phyloP scores from a whole-genome alignment of 441 rosid species.

The Croton laevigatus region DNA sequence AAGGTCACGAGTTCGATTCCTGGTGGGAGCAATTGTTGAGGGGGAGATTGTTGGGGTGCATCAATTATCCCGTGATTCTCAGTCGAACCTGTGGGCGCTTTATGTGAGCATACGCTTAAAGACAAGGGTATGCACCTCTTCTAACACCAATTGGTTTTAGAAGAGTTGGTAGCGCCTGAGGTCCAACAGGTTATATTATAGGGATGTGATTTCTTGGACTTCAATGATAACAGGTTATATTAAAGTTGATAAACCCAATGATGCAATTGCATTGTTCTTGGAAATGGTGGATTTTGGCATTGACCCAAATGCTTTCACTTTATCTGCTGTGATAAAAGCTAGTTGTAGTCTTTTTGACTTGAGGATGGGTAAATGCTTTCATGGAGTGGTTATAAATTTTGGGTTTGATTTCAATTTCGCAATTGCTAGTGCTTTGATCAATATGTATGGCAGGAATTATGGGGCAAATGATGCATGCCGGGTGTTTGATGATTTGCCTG shows the following conservation, averaged over 20 bases:
- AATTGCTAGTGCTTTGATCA: constrained; percentile 59
- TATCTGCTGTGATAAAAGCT: constrained; percentile 69
- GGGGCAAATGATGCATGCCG: constrained; percentile 41
- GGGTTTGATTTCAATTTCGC: constrained; percentile 57
- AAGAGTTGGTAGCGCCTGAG: no score
- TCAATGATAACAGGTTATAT: constrained; percentile 76
- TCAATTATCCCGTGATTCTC: no score
- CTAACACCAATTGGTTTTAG: no score
- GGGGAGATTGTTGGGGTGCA: no score
- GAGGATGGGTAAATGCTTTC: constrained; percentile 57
- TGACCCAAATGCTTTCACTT: constrained; percentile 65
- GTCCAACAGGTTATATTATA: constrained; percentile 40
- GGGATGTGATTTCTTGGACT: constrained; percentile 78
- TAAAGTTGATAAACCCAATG: constrained; percentile 38
- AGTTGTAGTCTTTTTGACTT: constrained; percentile 53
- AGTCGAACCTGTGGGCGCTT: no score
- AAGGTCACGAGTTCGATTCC: no score
- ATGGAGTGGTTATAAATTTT: constrained; percentile 50
- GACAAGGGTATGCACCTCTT: no score
- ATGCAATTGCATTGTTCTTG: constrained; percentile 49
- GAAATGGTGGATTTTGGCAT: constrained; percentile 61
- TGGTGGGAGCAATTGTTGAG: no score
- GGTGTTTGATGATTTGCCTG: constrained; percentile 70
- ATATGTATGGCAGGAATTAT: constrained; percentile 64
- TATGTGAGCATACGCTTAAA: no score